Conservation (phyloP, 164 flowering plant species). For the Chimonanthus salicifolius region DNA sequence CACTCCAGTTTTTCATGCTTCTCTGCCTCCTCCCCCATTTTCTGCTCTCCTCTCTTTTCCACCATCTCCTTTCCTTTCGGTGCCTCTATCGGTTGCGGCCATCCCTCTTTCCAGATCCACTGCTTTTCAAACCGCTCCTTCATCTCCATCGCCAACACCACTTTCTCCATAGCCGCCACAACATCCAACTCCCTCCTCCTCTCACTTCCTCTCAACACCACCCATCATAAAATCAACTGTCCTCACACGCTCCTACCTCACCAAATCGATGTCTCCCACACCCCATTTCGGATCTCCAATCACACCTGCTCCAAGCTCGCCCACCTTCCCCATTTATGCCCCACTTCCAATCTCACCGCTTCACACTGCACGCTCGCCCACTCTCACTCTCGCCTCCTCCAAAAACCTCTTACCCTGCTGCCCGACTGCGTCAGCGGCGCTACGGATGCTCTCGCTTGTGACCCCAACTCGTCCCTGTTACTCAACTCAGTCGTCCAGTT, state of each 20-base stretch:
- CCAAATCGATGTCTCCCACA: slow-evolving; percentile 35
- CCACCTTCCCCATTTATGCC: slow-evolving; percentile 7
- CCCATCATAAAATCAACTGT: background rate
- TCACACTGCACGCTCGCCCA: slow-evolving; percentile 49
- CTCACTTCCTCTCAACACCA: slow-evolving; percentile 29
- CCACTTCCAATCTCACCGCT: slow-evolving; percentile 1
- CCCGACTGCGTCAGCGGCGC: slow-evolving; percentile 21
- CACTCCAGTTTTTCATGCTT: no score
- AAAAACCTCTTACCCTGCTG: slow-evolving; percentile 35
- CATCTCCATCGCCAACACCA: slow-evolving; percentile 50
- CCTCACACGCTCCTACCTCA: background rate
- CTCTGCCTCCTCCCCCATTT: background rate
- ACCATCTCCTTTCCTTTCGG: slow-evolving; percentile 41
- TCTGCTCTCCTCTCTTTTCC: background rate
- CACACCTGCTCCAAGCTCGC: slow-evolving; percentile 59
- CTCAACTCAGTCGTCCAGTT: background rate
- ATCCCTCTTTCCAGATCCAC: slow-evolving; percentile 59
- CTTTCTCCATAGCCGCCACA: slow-evolving; percentile 41
- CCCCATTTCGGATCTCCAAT: slow-evolving; percentile 58
- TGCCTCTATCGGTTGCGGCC: slow-evolving; percentile 55
- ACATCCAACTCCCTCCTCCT: slow-evolving; percentile 38
- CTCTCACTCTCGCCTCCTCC: slow-evolving; percentile 45
- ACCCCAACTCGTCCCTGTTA: no score
- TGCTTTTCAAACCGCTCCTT: slow-evolving; percentile 43
- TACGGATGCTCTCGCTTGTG: no score